These are phyloP conservation scores for Rhizodiscina lignyota DNA, from an alignment of 495 filamentous ascomycete species.

Conservation along the genomic window DNA sequence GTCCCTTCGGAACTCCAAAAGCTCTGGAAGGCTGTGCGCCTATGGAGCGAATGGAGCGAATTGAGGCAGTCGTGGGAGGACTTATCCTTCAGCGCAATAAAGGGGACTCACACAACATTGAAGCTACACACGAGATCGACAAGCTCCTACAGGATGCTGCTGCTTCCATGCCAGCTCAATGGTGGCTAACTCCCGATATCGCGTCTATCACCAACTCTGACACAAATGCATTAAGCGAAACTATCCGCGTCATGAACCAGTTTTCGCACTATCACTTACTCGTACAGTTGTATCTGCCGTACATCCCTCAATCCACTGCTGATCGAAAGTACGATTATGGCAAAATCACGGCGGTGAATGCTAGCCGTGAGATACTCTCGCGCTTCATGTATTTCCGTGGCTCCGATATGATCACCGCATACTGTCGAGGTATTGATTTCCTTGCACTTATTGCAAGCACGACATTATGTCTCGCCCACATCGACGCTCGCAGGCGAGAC, in stretches of 20 bases:
- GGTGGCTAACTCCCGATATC: constrained; percentile 19
- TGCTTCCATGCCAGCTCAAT: constrained; percentile 17
- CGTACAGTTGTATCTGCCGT: constrained; percentile 5
- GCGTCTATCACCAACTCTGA: constrained; percentile 1
- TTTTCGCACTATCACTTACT: constrained; percentile 7
- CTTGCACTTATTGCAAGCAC: constrained; percentile 20
- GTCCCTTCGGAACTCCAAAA: constrained; percentile 1
- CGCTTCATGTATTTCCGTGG: constrained; percentile 15
- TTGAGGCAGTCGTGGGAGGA: constrained; percentile 12
- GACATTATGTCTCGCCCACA: constrained; percentile 20
- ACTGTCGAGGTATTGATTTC: constrained; percentile 19
- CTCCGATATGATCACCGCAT: constrained; percentile 7
- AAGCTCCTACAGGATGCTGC: constrained; percentile 17
- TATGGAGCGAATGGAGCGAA: constrained; percentile 19
- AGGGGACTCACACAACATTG: constrained; percentile 3
- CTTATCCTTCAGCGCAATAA: constrained; percentile 22
- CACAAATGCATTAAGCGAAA: constrained; percentile 8
- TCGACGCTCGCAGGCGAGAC: constrained; percentile 9
- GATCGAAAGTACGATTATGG: constrained; percentile 10
- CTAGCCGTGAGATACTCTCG: constrained; percentile 13
- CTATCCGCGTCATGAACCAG: constrained; percentile 5
- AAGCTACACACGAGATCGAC: constrained; percentile 18
- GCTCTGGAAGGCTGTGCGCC: constrained; percentile 9
- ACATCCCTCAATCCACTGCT: constrained; percentile 3
- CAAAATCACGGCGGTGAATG: constrained; percentile 15